Conservation (phyloP, 306 rosid species). For the Glycine latifolia region DNA sequence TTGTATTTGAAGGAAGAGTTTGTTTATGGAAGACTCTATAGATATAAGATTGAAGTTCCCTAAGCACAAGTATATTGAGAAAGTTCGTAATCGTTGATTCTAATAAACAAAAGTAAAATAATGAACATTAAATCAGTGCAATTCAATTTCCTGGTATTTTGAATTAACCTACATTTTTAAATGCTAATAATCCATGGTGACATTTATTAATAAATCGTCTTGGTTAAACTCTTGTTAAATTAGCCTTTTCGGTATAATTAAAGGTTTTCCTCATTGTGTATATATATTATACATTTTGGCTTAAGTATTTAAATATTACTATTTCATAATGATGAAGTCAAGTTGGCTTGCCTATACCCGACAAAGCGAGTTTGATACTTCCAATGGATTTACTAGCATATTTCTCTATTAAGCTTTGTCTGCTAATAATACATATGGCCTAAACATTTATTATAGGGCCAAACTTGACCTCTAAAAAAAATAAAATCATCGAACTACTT, state of each 20-base stretch:
- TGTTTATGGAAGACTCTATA: too few relatives aligned
- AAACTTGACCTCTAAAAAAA: conserved; percentile 25
- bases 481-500: background rate
- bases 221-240: conserved; percentile 20
- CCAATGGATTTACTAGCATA: conserved; percentile 43
- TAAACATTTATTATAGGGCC: conserved; percentile 34
- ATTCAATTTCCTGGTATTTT: background rate
- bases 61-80: too few relatives aligned
- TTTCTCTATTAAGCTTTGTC: conserved; percentile 37
- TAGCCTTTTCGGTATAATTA: conserved; percentile 18
- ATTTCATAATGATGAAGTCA: conserved; percentile 27
- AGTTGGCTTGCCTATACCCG: conserved; percentile 45
- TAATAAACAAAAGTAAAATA: conserved; percentile 19
- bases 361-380: conserved; percentile 47
- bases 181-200: conserved; percentile 19
- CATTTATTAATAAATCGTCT: background rate
- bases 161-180: conserved; percentile 11
- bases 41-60: too few relatives aligned
- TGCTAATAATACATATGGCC: conserved; percentile 23
- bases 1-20: too few relatives aligned
- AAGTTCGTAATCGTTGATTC: background rate
- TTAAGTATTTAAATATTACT: conserved; percentile 24
- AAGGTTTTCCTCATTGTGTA: conserved; percentile 14
- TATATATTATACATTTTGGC: conserved; percentile 12
- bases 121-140: background rate